Evolutionary conservation across 2,329 filamentous ascomycete genomes (phyloP), one percentile per base, ranked within the genome.

Genomic region (Talaromyces sp.): DNA sequence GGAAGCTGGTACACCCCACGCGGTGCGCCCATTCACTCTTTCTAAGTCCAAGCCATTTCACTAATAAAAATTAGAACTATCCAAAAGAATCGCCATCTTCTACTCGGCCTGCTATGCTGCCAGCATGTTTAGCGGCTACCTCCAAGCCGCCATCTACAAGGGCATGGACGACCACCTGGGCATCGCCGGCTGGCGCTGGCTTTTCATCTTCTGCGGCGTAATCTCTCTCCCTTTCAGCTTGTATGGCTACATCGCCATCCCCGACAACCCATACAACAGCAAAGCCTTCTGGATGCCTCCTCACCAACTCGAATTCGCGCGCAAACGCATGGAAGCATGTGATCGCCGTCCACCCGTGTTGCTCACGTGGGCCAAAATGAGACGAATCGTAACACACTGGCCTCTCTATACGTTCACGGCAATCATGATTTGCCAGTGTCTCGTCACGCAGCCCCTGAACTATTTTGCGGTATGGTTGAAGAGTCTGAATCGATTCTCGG

Each of bases 261-360:
- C 74, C 1, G 74, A 76, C 50, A 72, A 74, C 31, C 74, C 74
- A 68, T 79, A 72, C 60, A 72, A 79, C 47, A 64, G 64, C 31
- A 64, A 62, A 50, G 66, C 64, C 24, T 58, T 64, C 52, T 71
- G 68, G 68, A 65, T 71, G 65, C 67, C 48, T 50, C 27, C 47
- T 0, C 43, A 43, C 5, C 58, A 65, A 31, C 62, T 67, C 3
- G 58, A 43, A 2, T 62, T 62, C 3, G 65, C 65, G 1, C 48
- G 60, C 54, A 62, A 58, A 58, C 62, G 65, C 45, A 67, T 67
- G 65, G 65, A 67, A n/a, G 59, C 59, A 19, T 65, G 48, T 24
- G 65, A 65, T 22, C 65, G 65, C 10, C 62, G 65, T 14, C 65
- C 62, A 39, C 65, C 65, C 3, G 50, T 65, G 19, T 8, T 66